Evolutionary conservation across 805 yeast genomes (phyloP).

Genomic region (Suhomyces pyralidae): DNA sequence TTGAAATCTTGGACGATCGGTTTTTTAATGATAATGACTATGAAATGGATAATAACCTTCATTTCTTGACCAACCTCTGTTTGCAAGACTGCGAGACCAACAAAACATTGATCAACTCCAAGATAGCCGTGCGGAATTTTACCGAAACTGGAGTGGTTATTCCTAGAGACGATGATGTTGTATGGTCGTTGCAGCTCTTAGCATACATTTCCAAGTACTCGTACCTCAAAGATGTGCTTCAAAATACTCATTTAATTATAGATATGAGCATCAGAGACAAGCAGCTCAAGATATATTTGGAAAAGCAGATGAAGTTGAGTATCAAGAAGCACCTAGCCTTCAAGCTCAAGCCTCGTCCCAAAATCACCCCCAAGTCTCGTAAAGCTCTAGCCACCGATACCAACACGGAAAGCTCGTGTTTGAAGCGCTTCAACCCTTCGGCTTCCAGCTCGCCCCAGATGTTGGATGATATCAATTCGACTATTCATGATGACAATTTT

Average conservation of each 20-base stretch:
- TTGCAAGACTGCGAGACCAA: constrained; percentile 33
- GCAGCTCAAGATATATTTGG: constrained; percentile 34
- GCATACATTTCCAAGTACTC: constrained; percentile 95
- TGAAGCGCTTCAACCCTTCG: constrained; percentile 30
- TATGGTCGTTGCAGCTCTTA: constrained; percentile 86
- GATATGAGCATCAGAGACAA: constrained; percentile 51
- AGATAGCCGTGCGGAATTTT: constrained; percentile 36
- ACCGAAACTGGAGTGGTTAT: constrained; percentile 67
- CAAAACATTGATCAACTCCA: constrained; percentile 24
- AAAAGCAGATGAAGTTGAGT: constrained; percentile 33
- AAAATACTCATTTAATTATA: constrained; percentile 71
- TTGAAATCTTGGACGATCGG: constrained; percentile 31
- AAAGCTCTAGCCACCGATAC: constrained; percentile 10
- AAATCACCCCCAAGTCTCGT: constrained; percentile 34
- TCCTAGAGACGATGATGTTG: constrained; percentile 89
- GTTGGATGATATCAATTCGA: constrained; percentile 27
- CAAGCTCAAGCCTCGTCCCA: constrained; percentile 31
- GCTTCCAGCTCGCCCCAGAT: constrained; percentile 41
- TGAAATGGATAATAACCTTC: constrained; percentile 42
- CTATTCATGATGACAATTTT: constrained; percentile 28
- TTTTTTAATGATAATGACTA: constrained; percentile 30
- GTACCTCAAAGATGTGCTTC: constrained; percentile 67
- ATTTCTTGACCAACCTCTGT: constrained; percentile 39
- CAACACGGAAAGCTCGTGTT: constrained; percentile 5
- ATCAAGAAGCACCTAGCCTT: constrained; percentile 28